A percentile compares a stretch with the other conserved stretches of the same genome.
Evolutionary conservation across 2,329 filamentous ascomycete species (phyloP).

Genomic region (Ophiostoma perfectum): DNA sequence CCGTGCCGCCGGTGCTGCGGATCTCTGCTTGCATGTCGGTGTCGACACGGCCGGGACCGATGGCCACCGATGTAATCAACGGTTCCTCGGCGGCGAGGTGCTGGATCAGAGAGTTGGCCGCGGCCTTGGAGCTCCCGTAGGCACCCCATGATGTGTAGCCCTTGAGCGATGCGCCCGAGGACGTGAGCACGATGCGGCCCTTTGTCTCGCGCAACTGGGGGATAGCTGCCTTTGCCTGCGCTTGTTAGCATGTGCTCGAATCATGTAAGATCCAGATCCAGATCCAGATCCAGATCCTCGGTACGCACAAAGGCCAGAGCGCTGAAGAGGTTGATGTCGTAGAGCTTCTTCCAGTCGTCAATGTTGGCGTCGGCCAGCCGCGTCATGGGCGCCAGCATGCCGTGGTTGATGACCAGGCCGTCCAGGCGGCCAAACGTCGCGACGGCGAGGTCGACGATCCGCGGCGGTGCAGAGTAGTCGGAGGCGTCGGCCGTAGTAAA

Average conservation of each 20-base stretch:
- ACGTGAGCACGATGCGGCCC: slow-evolving; percentile 71
- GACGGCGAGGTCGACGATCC: slow-evolving; percentile 60
- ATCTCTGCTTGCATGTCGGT: slow-evolving; percentile 88
- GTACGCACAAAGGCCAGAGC: slow-evolving; percentile 65
- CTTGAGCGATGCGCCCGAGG: slow-evolving; percentile 66
- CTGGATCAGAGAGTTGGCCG: slow-evolving; percentile 69
- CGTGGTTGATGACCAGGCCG: slow-evolving; percentile 83
- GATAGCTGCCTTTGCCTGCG: slow-evolving; percentile 65
- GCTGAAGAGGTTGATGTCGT: slow-evolving; percentile 84
- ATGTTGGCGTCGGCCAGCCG: slow-evolving; percentile 61
- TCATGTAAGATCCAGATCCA: too few relatives aligned
- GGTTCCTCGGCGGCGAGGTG: slow-evolving; percentile 74
- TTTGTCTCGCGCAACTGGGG: slow-evolving; percentile 60
- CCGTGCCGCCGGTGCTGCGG: slow-evolving; percentile 51
- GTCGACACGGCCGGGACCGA: slow-evolving; percentile 77
- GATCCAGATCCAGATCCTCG: neutral
- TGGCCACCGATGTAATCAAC: slow-evolving; percentile 63
- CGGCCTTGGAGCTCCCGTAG: slow-evolving; percentile 80
- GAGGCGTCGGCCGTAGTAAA: slow-evolving; percentile 53
- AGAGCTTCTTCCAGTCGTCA: slow-evolving; percentile 69
- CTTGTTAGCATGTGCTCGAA: neutral
- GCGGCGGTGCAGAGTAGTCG: slow-evolving; percentile 45
- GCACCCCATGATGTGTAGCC: slow-evolving; percentile 69
- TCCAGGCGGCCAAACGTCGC: slow-evolving; percentile 68
- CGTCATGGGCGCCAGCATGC: slow-evolving; percentile 68